Evolutionary conservation across 192 early-diverging fungal species (phyloP).

Genomic region (Allomyces macrogynus): DNA sequence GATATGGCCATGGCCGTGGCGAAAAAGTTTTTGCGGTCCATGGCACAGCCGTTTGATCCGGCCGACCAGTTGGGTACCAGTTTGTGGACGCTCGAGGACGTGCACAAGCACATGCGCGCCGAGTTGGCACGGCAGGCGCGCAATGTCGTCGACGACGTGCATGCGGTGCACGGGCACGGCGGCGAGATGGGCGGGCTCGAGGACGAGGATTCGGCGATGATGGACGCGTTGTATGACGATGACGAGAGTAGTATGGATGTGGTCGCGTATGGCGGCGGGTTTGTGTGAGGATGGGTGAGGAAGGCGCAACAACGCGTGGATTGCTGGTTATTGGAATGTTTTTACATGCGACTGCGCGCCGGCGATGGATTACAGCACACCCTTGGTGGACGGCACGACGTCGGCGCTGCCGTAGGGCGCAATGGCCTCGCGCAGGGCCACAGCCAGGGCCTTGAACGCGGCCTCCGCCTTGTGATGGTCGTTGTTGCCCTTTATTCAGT

Average conservation of each 20-base stretch:
- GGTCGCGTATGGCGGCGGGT: no score
- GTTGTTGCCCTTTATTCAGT: constrained; percentile 45
- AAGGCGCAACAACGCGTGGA: no score
- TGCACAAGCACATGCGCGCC: constrained; percentile 12
- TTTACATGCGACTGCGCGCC: no score
- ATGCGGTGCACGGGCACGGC: no score
- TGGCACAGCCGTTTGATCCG: constrained; percentile 87
- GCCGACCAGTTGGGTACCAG: constrained; percentile 62
- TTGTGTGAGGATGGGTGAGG: no score
- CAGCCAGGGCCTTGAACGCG: constrained; percentile 91
- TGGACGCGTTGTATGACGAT: no score
- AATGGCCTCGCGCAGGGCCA: constrained; percentile 73
- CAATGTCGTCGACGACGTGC: background rate
- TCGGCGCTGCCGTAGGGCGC: constrained; percentile 61
- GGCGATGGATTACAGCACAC: constrained; percentile 8
- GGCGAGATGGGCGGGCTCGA: no score
- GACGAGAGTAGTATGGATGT: no score
- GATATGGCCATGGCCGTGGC: constrained; percentile 87
- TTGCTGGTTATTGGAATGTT: no score
- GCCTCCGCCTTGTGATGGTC: constrained; percentile 96
- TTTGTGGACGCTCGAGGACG: constrained; percentile 60
- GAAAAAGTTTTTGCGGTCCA: constrained; percentile 79
- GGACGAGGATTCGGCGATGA: no score
- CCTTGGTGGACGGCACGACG: constrained; percentile 89
- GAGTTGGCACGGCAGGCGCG: background rate